Base-by-base conservation (phyloP, 2,329 filamentous ascomycete species). In the Ophiostoma tasmaniense region DNA sequence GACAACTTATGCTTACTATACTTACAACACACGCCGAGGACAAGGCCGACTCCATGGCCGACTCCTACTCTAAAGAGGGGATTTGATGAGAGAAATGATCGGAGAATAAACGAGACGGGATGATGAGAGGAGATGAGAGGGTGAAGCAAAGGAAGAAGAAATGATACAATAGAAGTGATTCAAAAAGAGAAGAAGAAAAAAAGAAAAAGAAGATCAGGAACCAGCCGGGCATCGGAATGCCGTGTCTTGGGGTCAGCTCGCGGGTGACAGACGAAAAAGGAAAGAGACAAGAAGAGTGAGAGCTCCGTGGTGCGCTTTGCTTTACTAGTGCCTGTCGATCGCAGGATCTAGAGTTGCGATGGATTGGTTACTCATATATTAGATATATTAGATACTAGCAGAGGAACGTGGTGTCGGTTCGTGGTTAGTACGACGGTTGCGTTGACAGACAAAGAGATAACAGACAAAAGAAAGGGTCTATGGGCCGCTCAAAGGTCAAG, bases 201-300 rank as follows among this genome's bases (percentile, higher is more conserved):
- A 20, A 10, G 11, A 42, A 42, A 42, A 14, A 42, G 17, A 20
- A 17, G 20, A n/a, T 45, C 42, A 45, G 42, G 42, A n/a, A 55
- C 50, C 50, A 55, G 50, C 50, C 50, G 22, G n/a, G 22, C 50
- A 55, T 55, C n/a, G 64, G 64, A 66, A n/a, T 30, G 64, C 37
- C 28, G 42, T 25, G 22, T 55, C 22, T 55, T 10, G 50, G 50
- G 13, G 22, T 55, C 50, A 55, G 50, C 50, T 55, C 25, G 50
- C 50, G 50, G 22, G 50, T 39, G 37, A 39, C 8, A 35, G 37
- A 39, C 37, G 5, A 14, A 39, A 39, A 14, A 39, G 13, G 13
- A 39, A 39, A 39, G 13, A 39, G 37, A 10, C 37, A 39, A 14
- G 37, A 39, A 33, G 30, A 6, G 33, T 2, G 33, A 33, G 33